A percentile compares a stretch with the other conserved stretches of the same genome.
These are phyloP conservation scores for Talaromyces wortmannii DNA, from an alignment of 495 filamentous ascomycete species.

Conservation along the genomic window DNA sequence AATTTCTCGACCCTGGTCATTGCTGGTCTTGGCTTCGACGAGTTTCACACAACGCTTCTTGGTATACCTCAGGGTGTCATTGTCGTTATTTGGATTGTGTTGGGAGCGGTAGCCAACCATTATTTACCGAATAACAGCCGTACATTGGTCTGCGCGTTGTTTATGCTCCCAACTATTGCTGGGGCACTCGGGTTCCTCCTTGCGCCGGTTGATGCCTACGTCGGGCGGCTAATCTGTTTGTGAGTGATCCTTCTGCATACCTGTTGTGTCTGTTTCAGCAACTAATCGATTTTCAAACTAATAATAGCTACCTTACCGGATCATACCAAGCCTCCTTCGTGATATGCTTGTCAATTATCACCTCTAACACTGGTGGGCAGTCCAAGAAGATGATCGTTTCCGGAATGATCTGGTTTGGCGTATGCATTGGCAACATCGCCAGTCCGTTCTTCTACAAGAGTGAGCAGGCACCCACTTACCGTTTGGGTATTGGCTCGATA, in stretches of 20 bases:
- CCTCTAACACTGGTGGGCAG: slow-evolving; percentile 46
- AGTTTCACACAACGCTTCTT: slow-evolving; percentile 23
- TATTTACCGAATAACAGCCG: slow-evolving; percentile 1
- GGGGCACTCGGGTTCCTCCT: slow-evolving; percentile 1
- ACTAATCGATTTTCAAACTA: not conserved
- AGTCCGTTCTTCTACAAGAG: slow-evolving; percentile 24
- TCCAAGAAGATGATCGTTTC: slow-evolving; percentile 31
- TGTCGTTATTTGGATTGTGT: slow-evolving; percentile 3
- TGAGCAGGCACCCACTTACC: slow-evolving; percentile 33
- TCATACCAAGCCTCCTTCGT: slow-evolving; percentile 52
- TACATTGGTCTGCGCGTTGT: not conserved
- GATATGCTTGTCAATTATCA: slow-evolving; percentile 46
- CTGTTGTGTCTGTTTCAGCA: not conserved
- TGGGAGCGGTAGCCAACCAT: not conserved
- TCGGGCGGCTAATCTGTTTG: slow-evolving; percentile 3
- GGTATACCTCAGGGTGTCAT: slow-evolving; percentile 16
- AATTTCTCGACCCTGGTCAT: slow-evolving; percentile 22
- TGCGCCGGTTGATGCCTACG: not conserved
- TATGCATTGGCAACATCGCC: slow-evolving; percentile 2
- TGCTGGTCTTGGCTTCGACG: slow-evolving; percentile 24
- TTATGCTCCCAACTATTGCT: slow-evolving; percentile 3
- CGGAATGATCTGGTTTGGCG: slow-evolving; percentile 4
- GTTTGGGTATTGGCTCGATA: slow-evolving; percentile 38
- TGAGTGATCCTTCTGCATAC: not conserved
- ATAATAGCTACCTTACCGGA: not conserved